These are phyloP conservation scores for Physocladia obscura DNA, from an alignment of 192 early-diverging fungal genomes.

Conservation along the genomic window DNA sequence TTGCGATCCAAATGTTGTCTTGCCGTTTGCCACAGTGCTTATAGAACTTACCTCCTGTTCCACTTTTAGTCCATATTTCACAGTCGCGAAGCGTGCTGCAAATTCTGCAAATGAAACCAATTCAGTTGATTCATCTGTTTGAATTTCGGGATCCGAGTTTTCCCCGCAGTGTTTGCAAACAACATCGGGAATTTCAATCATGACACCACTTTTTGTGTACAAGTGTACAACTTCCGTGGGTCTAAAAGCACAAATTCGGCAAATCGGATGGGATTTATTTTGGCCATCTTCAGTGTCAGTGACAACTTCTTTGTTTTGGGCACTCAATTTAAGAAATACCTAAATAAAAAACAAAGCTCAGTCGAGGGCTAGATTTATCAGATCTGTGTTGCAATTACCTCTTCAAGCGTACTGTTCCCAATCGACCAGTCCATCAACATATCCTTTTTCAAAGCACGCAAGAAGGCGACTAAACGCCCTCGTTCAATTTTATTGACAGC, in stretches of 20 bases:
- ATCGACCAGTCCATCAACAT: conserved; percentile 36
- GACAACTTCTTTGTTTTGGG: conserved; percentile 29
- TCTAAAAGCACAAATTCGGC: conserved; percentile 18
- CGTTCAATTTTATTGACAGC: conserved; percentile 23
- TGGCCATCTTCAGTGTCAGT: conserved; percentile 8
- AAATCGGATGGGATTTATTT: neutral
- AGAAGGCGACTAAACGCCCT: conserved; percentile 27
- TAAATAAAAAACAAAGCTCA: conserved; percentile 15
- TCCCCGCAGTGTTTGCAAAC: conserved; percentile 32
- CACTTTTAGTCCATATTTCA: neutral
- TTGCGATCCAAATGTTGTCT: neutral
- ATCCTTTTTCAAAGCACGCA: conserved; percentile 26
- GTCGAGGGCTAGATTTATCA: no score
- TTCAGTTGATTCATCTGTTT: neutral
- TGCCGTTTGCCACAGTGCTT: neutral
- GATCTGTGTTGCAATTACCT: no score
- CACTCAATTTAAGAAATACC: conserved; percentile 36
- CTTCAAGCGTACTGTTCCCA: conserved; percentile 36
- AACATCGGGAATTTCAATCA: conserved; percentile 25
- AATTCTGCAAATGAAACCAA: neutral
- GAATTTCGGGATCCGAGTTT: neutral
- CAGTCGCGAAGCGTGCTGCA: neutral
- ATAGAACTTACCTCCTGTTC: neutral
- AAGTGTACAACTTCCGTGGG: conserved; percentile 27
- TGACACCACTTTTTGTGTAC: conserved; percentile 26